Evolutionary conservation across 1,284 basidiomycete genomes (phyloP), one percentile per base, ranked within the genome.

Genomic region (Inonotus hispidus): DNA sequence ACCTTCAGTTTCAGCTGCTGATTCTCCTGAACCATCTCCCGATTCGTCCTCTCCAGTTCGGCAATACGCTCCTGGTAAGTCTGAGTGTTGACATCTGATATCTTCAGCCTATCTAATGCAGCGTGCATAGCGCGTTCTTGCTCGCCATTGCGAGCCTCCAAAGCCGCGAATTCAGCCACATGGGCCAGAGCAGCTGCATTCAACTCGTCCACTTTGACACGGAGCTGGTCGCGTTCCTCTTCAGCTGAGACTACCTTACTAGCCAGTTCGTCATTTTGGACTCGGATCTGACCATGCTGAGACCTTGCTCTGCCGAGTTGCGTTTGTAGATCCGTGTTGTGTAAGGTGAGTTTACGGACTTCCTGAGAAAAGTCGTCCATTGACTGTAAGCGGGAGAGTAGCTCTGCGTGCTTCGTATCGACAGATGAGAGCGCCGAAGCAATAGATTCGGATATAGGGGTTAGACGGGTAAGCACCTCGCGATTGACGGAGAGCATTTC

Each of bases 271-370:
- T 91, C 90, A 73, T 91, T 91, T 76, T 92, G 90, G 21, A 88
- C 88, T n/a, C 87, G 83, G 10, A 87, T 80, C 69, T 88, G 85
- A 3, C 88, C 88, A 67, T 90, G 86, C 16, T 83, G 82, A 19
- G 82, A 82, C 53, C 89, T 85, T 47, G 89, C 87, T 72, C 88
- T 90, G 3, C 82, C 81, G 8, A 92, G 68, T 66, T 90, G 85
- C 25, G 85, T 75, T 67, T 90, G 87, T 53, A 83, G 75, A 7
- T 91, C 88, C 4, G 80, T 73, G 68, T 88, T 90, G 11, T 76
- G 66, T 27, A 67, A 58, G 62, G 73, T 73, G 37, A 82, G 66
- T 46, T 80, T 82, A 43, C 84, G 82, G 60, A 90, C 75, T 56
- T 91, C 89, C 16, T 90, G 86, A 7, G 68, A 63, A 39, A 84